phyloP scores from a whole-genome alignment of 208 protist genomes.

The Acanthamoeba sp. region DNA sequence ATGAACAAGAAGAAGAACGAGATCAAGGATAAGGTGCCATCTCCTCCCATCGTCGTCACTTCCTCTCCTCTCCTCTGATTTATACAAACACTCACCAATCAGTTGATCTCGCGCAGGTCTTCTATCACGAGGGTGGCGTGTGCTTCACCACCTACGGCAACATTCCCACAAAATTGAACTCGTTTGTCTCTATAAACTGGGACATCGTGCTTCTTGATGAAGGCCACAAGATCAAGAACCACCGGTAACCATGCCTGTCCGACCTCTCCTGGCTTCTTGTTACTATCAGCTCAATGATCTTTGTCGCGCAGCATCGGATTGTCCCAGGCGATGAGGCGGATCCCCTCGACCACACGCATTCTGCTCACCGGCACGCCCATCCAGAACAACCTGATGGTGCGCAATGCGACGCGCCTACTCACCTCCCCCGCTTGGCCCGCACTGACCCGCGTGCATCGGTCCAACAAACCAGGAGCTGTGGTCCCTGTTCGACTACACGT shows the following conservation, averaged over 20 bases:
- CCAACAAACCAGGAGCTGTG: conserved; percentile 62
- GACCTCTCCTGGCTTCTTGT: not conserved
- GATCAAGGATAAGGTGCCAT: conserved; percentile 14
- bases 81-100: not conserved
- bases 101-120: conserved; percentile 19
- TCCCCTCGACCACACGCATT: conserved; percentile 73
- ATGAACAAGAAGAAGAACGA: conserved; percentile 71
- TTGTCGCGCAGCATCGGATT: conserved; percentile 74
- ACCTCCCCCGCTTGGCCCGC: too few relatives aligned
- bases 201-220: conserved; percentile 86
- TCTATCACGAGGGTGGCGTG: conserved; percentile 35
- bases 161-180: conserved; percentile 38
- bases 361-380: conserved; percentile 86
- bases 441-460: too few relatives aligned
- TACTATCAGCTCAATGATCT: not conserved
- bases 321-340: conserved; percentile 69
- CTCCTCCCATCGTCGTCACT: not conserved
- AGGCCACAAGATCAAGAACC: conserved; percentile 87
- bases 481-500: conserved; percentile 78
- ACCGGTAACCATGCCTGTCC: not conserved
- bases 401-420: not conserved
- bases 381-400: conserved; percentile 83
- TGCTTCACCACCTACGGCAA: conserved; percentile 74
- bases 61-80: too few relatives aligned
- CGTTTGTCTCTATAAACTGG: conserved; percentile 69